A percentile compares a stretch with the other conserved stretches of the same genome.
Conservation (phyloP, 306 rosid species). For the Quillaja saponaria region DNA sequence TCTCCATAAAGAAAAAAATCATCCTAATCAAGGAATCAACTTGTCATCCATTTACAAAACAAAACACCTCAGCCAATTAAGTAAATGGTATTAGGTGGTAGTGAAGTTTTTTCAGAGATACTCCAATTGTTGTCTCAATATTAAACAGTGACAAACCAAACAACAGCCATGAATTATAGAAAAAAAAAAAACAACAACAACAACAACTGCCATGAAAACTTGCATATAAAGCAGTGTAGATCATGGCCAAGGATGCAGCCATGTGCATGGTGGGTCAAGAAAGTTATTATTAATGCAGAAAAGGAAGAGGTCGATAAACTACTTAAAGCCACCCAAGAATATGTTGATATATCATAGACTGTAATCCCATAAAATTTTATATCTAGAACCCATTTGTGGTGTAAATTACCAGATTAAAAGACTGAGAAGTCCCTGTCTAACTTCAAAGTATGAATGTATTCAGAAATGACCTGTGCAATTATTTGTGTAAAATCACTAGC, state of each 20-base stretch:
- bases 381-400: conserved; percentile 35
- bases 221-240: too few relatives aligned
- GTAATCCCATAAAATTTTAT: conserved; percentile 3
- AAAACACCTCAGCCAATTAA: too few relatives aligned
- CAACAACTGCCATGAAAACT: conserved; percentile 1
- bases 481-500: conserved; percentile 19
- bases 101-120: too few relatives aligned
- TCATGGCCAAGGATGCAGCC: conserved; percentile 25
- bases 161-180: too few relatives aligned
- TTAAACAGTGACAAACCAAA: too few relatives aligned
- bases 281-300: conserved; percentile 16
- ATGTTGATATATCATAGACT: conserved; percentile 6
- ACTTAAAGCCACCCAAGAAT: conserved; percentile 31
- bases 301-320: conserved; percentile 31
- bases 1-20: too few relatives aligned
- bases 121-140: too few relatives aligned
- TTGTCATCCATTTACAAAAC: too few relatives aligned
- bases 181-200: neutral
- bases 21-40: too few relatives aligned
- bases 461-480: too few relatives aligned
- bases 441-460: conserved; percentile 19
- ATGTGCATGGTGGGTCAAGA: conserved; percentile 31
- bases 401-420: conserved; percentile 27
- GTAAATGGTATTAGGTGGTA: too few relatives aligned
- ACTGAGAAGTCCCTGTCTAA: conserved; percentile 22